Evolutionary conservation across 2,329 filamentous ascomycete genomes (phyloP), one percentile per base, ranked within the genome.

Genomic region (Nemania serpens): DNA sequence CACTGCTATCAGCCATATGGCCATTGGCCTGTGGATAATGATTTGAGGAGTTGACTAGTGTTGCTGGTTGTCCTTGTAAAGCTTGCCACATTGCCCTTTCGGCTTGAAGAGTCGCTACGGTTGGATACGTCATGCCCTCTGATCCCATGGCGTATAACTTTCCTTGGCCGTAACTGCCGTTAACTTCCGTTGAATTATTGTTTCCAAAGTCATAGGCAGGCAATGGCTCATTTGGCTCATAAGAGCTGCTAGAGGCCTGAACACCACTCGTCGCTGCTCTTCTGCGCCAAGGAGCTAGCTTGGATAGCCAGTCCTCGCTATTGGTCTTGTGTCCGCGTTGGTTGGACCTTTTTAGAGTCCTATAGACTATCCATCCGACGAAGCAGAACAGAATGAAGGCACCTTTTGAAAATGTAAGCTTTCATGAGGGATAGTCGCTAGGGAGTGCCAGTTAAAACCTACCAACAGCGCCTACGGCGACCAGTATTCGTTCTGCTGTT

Each of bases 331-430:
- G 66, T 52, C 70, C 75, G 7, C 73, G 69, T 63, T 74, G 43
- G 36, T 64, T 58, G n/a, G 58, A 41, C 25, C 58, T 77, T 58
- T 74, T 74, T 46, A 74, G 51, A 11, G 72, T 71, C n/a, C 77
- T 75, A 72, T 77, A 81, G 5, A 78, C 68, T 22, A 82, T 71
- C 79, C 79, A 83, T 7, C 68, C 66, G 22, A 82, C 59, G 60
- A 81, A 79, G 54, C 76, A 79, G 9, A 81, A 60, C 29, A 81
- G 68, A 18, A 83, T 76, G 51, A 81, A 79, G 5, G 74, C 75
- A 29, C 78, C 81, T 81, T 53, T 47, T 10, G 15, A 36, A 10
- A 48, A 22, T 36, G 45, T 49, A 11, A 59, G 53, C 51, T 51
- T 66, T 55, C 54, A 39, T 20, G 2, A 2, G 22, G 10, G 20